A percentile compares a stretch with the other conserved stretches of the same genome.
phyloP scores from a whole-genome alignment of 495 filamentous ascomycete species.

The Rusavskia elegans region DNA sequence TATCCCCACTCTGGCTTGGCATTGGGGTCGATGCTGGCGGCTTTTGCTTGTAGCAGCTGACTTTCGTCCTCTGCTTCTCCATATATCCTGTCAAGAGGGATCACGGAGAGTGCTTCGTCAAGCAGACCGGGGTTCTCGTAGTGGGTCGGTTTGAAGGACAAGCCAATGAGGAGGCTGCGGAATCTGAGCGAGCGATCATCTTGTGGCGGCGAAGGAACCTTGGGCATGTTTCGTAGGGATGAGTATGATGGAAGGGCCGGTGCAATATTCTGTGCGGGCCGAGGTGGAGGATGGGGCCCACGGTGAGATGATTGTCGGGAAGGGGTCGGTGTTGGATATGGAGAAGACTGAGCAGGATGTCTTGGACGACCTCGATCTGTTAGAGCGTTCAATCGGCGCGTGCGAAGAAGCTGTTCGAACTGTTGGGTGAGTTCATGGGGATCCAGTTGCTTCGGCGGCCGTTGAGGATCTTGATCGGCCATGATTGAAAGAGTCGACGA shows the following conservation, averaged over 20 bases:
- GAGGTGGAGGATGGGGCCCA: slow-evolving; percentile 24
- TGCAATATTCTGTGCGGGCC: slow-evolving; percentile 6
- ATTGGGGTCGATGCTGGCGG: slow-evolving; percentile 62
- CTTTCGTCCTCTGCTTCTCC: slow-evolving; percentile 85
- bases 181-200: slow-evolving; percentile 67
- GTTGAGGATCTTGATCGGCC: not conserved
- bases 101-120: slow-evolving; percentile 73
- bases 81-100: slow-evolving; percentile 88
- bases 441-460: slow-evolving; percentile 21
- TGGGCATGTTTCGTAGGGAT: slow-evolving; percentile 57
- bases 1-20: slow-evolving; percentile 88
- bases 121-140: slow-evolving; percentile 95
- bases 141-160: slow-evolving; percentile 72
- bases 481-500: not conserved
- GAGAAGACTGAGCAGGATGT: slow-evolving; percentile 26
- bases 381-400: slow-evolving; percentile 63
- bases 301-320: slow-evolving; percentile 23
- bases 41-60: slow-evolving; percentile 71
- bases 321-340: slow-evolving; percentile 18
- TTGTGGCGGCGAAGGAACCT: slow-evolving; percentile 62
- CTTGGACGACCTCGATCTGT: slow-evolving; percentile 35
- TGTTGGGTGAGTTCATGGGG: slow-evolving; percentile 37
- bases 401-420: slow-evolving; percentile 66
- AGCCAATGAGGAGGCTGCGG: slow-evolving; percentile 60
- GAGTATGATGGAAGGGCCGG: slow-evolving; percentile 45